These are phyloP conservation scores for Arabidopsis lyrata DNA, from an alignment of 441 rosid species.

Conservation along the genomic window DNA sequence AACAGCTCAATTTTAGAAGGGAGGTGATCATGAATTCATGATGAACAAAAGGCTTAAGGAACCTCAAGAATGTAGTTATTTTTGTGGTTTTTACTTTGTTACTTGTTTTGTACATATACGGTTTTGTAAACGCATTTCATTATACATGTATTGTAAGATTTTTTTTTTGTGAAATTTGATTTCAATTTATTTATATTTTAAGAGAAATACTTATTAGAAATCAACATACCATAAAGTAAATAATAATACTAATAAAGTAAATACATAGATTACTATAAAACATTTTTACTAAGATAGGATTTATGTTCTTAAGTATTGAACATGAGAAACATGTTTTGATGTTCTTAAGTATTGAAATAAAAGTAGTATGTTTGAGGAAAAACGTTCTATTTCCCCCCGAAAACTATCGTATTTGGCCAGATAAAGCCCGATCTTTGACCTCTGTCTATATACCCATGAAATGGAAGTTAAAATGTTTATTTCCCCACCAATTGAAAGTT, in stretches of 20 bases:
- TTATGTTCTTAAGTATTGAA: no score
- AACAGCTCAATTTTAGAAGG: constrained; percentile 56
- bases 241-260: not conserved
- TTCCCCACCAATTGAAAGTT: no score
- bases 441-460: no score
- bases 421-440: no score
- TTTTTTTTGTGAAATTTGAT: not conserved
- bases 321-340: no score
- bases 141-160: constrained; percentile 18
- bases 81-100: not conserved
- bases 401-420: no score
- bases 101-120: constrained; percentile 4
- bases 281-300: not conserved
- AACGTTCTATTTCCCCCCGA: no score
- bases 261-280: not conserved
- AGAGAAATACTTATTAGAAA: not conserved
- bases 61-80: not conserved
- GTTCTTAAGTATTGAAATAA: no score
- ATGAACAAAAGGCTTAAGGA: not conserved
- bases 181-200: not conserved
- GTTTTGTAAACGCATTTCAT: constrained; percentile 8
- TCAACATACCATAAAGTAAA: not conserved
- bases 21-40: constrained; percentile 57
- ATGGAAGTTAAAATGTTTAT: no score
- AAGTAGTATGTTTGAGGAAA: no score